Base-by-base conservation (phyloP, 495 filamentous ascomycete genomes). In the Geopyxis carbonaria region DNA sequence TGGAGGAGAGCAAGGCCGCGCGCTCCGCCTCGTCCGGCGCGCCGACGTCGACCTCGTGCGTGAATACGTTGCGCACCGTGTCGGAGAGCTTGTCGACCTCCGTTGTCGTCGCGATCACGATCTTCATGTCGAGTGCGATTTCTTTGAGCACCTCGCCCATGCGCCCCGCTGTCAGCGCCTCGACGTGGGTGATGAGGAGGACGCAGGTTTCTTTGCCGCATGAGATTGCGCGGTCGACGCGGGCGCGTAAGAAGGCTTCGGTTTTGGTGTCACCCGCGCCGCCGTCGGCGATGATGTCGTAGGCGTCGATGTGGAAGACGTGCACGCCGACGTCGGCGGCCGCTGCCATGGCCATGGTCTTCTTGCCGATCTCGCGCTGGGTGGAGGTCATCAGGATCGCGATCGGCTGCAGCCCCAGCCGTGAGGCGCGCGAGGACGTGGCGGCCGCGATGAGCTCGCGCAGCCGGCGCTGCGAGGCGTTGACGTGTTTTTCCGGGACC, bases 61-160 rank as follows among this genome's bases (percentile, higher is more conserved):
- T 93, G 58, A 97, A 94, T 11, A 95, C 66, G 15, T 80, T 80
- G 25, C 89, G 70, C 14, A 94, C 74, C 3, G 78, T 82, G 44
- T 94, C 86, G 0, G 84, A 78, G 5, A 97, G 69, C 49, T 94
- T 86, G 44, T 93, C 91, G 4, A 94, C 74, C 51, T 94, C 85
- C 2, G 81, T 92, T 1, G 87, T 93, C 2, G 89, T 97, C 8
- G 85, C 89, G 45, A 95, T 72, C 22, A 97, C 58, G 7, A 93
- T 80, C 35, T 87, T 64, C 22, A 72, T 69, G 15, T 77, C 73
- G 6, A 65, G 60, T 11, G 89, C 59, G 13, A 92, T 71, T 41
- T 92, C 80, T 44, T 78, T 77, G 58, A 97, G 65, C 1, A 82
- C 77, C 2, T 77, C 67, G 2, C 78, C 69, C 66, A 94, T 93